phyloP scores from a whole-genome alignment of 2,329 filamentous ascomycete genomes.

The Colletotrichum horii region DNA sequence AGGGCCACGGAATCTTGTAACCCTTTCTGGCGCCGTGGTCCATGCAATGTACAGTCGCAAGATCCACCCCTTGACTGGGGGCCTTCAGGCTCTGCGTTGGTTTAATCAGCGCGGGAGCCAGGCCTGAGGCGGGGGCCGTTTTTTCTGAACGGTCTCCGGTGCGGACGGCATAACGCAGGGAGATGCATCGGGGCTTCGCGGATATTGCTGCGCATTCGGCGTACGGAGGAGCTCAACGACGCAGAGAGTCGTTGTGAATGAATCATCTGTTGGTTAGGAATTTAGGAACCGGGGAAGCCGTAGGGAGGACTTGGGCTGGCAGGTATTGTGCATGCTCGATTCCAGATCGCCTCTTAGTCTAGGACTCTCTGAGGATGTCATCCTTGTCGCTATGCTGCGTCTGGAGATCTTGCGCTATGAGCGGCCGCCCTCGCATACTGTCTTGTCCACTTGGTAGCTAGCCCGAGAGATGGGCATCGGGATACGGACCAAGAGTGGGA shows the following conservation, averaged over 20 bases:
- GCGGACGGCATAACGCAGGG: neutral
- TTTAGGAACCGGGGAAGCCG: neutral
- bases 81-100: neutral
- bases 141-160: neutral
- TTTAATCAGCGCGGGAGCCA: neutral
- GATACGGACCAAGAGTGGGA: neutral
- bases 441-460: neutral
- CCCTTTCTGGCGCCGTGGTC: neutral
- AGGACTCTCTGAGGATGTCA: neutral
- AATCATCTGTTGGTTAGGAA: neutral
- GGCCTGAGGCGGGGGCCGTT: neutral
- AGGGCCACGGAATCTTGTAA: conserved; percentile 8
- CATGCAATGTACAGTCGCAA: neutral
- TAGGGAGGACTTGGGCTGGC: neutral
- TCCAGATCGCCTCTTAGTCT: neutral
- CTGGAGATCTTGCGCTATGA: neutral
- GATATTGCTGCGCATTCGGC: neutral
- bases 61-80: conserved; percentile 1
- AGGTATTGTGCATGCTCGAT: neutral
- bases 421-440: neutral
- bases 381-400: neutral
- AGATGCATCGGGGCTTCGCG: neutral
- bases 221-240: too few species aligned
- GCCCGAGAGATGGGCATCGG: neutral
- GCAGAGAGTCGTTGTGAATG: neutral